These are phyloP conservation scores for Lichtheimia ramosa DNA, from an alignment of 371 early-diverging fungal species.

Conservation along the genomic window DNA sequence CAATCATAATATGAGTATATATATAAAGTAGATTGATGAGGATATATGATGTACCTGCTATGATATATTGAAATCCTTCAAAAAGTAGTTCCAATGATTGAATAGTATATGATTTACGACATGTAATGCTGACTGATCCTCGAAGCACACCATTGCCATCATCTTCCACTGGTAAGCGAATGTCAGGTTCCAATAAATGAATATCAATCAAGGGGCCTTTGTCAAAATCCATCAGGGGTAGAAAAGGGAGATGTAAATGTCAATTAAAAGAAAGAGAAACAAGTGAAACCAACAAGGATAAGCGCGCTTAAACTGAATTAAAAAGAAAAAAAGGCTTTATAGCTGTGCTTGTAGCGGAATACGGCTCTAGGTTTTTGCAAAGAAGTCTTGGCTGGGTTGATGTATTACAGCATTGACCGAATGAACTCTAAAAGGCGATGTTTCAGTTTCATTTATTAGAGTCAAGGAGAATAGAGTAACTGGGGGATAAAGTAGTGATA, in stretches of 20 bases:
- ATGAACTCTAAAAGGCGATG: too few species aligned
- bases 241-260: background rate
- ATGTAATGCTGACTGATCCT: background rate
- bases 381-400: background rate
- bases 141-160: slow-evolving; percentile 2
- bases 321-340: background rate
- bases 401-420: too few species aligned
- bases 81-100: slow-evolving; percentile 4
- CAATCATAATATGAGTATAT: background rate
- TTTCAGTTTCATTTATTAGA: too few species aligned
- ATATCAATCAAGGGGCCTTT: slow-evolving; percentile 5
- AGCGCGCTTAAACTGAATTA: too few species aligned
- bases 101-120: background rate
- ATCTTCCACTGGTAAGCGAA: background rate
- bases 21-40: too few species aligned
- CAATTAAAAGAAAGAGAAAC: background rate
- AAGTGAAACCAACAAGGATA: background rate
- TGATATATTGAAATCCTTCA: background rate
- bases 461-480: too few species aligned
- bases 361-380: background rate
- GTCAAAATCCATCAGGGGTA: background rate
- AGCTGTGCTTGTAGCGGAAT: background rate
- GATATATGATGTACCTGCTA: background rate
- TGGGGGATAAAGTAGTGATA: too few species aligned
- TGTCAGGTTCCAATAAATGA: slow-evolving; percentile 4